A percentile compares a stretch with the other conserved stretches of the same genome.
These are phyloP conservation scores for Pseudogymnoascus destructans DNA, from an alignment of 2,329 filamentous ascomycete genomes.

Conservation along the genomic window DNA sequence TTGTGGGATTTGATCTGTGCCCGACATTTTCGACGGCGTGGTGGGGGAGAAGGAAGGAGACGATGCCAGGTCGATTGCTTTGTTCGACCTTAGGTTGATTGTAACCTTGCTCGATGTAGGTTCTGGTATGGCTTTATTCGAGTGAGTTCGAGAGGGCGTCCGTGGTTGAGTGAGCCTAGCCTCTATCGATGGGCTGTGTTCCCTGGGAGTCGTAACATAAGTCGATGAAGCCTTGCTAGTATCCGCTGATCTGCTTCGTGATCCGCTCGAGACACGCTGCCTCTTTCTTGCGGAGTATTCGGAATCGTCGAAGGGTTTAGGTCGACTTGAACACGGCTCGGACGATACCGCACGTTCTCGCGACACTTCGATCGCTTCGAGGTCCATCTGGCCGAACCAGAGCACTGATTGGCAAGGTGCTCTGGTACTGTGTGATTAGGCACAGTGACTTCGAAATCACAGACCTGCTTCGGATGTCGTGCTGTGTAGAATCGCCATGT, in stretches of 20 bases:
- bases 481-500: neutral
- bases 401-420: constrained; percentile 33
- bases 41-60: constrained; percentile 34
- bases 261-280: constrained; percentile 46
- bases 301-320: constrained; percentile 50
- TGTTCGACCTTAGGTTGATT: constrained; percentile 43
- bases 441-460: constrained; percentile 4
- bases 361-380: constrained; percentile 26
- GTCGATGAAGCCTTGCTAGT: constrained; percentile 13
- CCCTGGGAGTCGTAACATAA: constrained; percentile 19
- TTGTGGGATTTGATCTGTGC: constrained; percentile 15
- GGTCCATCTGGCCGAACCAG: constrained; percentile 33
- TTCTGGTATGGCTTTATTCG: constrained; percentile 27
- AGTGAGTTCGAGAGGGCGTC: constrained; percentile 23
- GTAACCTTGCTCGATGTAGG: constrained; percentile 45
- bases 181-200: constrained; percentile 25
- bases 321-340: constrained; percentile 49
- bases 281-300: constrained; percentile 39
- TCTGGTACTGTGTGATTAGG: neutral
- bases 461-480: neutral
- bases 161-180: constrained; percentile 18
- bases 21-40: constrained; percentile 22
- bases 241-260: constrained; percentile 40
- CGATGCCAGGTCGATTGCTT: constrained; percentile 30
- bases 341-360: constrained; percentile 47